Evolutionary conservation across 1,139 yeast species (phyloP), one percentile per base, ranked within the genome.

Genomic region (Zygosaccharomyces sapae): DNA sequence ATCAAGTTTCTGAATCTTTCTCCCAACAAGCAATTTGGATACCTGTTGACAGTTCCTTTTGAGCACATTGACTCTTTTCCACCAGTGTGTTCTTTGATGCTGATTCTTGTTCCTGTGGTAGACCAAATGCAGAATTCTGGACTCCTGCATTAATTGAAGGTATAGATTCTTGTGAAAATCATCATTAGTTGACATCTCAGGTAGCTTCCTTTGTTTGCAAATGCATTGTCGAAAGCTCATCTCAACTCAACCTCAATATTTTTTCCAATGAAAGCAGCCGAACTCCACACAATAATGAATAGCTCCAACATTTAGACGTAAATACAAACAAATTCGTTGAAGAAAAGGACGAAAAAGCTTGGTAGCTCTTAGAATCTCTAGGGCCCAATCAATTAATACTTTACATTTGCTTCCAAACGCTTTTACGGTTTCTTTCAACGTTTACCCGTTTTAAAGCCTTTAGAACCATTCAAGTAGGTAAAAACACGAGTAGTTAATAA

Each of bases 61-160:
- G 20, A 86, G 61, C n/a, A 83, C 74, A 50, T 80, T 74, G 43
- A 88, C 69, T 51, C 77, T 74, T 48, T 70, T 75, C 90, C 95
- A 88, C 96, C 96, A 88, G 19, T 62, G 63, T 37, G 86, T 77
- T 12, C 74, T 76, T n/a, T 81, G 70, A 58, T 87, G 96, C 63
- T 88, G 96, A 62, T 86, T 86, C 52, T 74, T 73, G 62, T 83
- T 84, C 51, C 95, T 70, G 56, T 83, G 87, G 59, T 83, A 80
- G 3, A 86, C 55, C 39, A 87, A 64, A 55, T 79, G 83, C 6
- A 86, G 61, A 3, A 86, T 61, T 30, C 76, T 74, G 44, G 69
- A 77, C 64, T 88, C 96, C 44, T 67, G 74, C 30, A 59, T 57
- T 2, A 74, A 56, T 6, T 45, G 27, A 13, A 45, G 19, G 22